Evolutionary conservation across 805 yeast species (phyloP), one percentile per base, ranked within the genome.

Genomic region (Scheffersomyces ergatensis): DNA sequence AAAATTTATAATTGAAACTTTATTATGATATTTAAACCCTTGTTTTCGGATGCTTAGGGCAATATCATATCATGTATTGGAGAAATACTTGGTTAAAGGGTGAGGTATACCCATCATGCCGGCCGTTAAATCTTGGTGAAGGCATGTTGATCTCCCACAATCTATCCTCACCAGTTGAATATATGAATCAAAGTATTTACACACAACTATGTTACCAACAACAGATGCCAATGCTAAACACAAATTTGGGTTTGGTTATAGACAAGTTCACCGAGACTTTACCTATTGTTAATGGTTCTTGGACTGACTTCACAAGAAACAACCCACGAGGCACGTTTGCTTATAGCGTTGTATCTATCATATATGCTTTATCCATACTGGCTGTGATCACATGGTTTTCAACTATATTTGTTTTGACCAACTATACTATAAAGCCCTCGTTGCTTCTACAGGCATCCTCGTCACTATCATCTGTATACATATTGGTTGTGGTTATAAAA

Each of bases 361-460:
- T 84, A 1, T 80, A 81, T 53, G 74, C 86, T 0, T 55, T 84
- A 16, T 73, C 87, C 8, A 74, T 81, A 0, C 81, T 84, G 55
- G 77, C 84, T 5, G 83, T 84, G 15, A 74, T 84, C 4, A 76
- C 85, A 3, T 66, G 82, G 59, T 80, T 78, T 47, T 62, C 82
- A 18, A 80, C 89, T 0, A 60, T 85, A 8, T 72, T 83, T 38
- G 78, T 83, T 13, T 73, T 82, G 45, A 77, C 89, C 6, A 82
- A 80, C 53, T 79, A 80, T 38, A 78, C 84, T 9, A 77, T 78
- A 39, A 79, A 75, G 50, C 85, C 88, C 1, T 72, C 86, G 9
- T 48, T 66, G 38, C 53, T 81, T 24, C 61, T 83, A 36, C 65
- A 71, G 50, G 40, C 67, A 0, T 78, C 85, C 1, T 73, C 83